phyloP scores from a whole-genome alignment of 768 basidiomycete genomes.

The Boletellus emodensis region DNA sequence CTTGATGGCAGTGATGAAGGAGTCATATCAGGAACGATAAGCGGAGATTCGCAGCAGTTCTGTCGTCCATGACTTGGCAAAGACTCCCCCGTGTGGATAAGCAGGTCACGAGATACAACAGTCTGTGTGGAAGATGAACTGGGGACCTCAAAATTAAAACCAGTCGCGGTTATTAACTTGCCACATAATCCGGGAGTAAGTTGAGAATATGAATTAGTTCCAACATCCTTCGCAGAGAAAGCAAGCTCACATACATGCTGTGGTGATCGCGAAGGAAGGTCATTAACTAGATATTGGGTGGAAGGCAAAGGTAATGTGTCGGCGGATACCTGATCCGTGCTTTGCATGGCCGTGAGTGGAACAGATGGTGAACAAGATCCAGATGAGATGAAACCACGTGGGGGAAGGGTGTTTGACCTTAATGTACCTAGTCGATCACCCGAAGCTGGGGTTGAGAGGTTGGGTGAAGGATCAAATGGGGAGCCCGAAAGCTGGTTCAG shows the following conservation, averaged over 20 bases:
- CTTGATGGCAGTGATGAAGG: constrained; percentile 16
- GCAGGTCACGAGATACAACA: neutral
- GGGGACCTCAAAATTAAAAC: neutral
- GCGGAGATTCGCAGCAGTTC: constrained; percentile 29
- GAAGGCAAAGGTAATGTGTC: constrained; percentile 9
- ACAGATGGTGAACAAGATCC: constrained; percentile 38
- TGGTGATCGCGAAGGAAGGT: constrained; percentile 23
- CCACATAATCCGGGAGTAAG: neutral
- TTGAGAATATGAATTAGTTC: constrained; percentile 2
- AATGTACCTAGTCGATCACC: constrained; percentile 1
- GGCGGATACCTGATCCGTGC: neutral
- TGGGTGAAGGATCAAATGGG: neutral
- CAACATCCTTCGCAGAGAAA: constrained; percentile 1
- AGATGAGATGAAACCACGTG: constrained; percentile 38
- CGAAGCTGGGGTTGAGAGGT: neutral
- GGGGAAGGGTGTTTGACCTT: constrained; percentile 9
- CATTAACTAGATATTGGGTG: constrained; percentile 14
- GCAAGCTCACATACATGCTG: constrained; percentile 9
- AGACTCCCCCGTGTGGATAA: constrained; percentile 18
- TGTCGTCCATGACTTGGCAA: constrained; percentile 37
- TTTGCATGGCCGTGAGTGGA: constrained; percentile 6
- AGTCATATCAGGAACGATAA: constrained; percentile 6
- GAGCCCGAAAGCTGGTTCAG: constrained; percentile 17
- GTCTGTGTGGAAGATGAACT: constrained; percentile 1
- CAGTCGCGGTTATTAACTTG: neutral